These are phyloP conservation scores for Lenwebbia sp. DNA, from an alignment of 345 rosid genomes.

Conservation along the genomic window DNA sequence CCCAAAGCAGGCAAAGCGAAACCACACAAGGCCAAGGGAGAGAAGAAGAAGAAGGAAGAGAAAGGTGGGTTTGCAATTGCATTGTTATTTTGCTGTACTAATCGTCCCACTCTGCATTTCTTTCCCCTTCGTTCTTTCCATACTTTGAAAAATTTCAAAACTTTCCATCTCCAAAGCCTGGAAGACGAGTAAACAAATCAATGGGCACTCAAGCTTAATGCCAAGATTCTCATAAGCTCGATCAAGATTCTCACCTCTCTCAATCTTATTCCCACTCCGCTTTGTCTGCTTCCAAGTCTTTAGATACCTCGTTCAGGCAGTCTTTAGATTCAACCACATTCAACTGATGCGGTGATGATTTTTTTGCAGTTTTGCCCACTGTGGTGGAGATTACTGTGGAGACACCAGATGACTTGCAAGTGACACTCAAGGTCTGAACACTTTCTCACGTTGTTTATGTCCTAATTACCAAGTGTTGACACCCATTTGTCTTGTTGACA, in stretches of 20 bases:
- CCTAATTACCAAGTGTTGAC: not conserved
- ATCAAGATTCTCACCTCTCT: not conserved
- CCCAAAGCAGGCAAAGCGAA: constrained; percentile 79
- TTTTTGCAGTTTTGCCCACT: constrained; percentile 52
- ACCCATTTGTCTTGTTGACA: not conserved
- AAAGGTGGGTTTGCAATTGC: constrained; percentile 30
- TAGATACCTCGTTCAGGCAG: not conserved
- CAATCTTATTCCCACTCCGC: not conserved
- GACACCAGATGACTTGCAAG: constrained; percentile 74
- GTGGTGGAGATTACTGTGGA: constrained; percentile 62
- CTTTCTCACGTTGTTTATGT: not conserved
- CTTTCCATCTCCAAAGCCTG: not conserved
- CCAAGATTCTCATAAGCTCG: not conserved
- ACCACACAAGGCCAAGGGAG: constrained; percentile 63
- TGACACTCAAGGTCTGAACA: constrained; percentile 59
- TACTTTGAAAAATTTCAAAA: not conserved
- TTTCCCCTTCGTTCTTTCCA: not conserved
- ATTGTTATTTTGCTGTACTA: not conserved
- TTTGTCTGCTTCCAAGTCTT: not conserved
- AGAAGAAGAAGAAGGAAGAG: constrained; percentile 86
- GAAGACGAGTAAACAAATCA: not conserved
- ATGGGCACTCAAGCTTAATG: not conserved
- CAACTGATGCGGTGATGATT: not conserved
- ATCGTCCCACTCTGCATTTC: not conserved
- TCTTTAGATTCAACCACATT: not conserved